Evolutionary conservation across 2,329 filamentous ascomycete species (phyloP).

Genomic region (Helotiales sp.): DNA sequence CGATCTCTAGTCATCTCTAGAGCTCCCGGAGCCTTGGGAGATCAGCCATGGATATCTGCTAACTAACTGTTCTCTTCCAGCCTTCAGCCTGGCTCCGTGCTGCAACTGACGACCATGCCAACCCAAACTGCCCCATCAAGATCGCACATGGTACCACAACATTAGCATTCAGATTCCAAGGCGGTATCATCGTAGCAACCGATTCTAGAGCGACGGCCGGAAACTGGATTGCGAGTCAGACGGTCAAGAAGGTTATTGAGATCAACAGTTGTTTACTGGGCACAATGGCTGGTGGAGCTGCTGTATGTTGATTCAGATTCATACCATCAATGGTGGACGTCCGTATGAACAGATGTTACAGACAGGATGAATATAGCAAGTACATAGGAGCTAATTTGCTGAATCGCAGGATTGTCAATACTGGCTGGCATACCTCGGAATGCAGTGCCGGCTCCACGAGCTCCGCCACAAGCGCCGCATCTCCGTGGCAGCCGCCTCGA

Average conservation of each 20-base stretch:
- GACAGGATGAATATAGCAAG: background rate
- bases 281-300: slow-evolving; percentile 97
- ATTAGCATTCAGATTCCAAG: slow-evolving; percentile 96
- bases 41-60: slow-evolving; percentile 22
- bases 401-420: slow-evolving; percentile 86
- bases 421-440: slow-evolving; percentile 98
- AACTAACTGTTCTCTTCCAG: slow-evolving; percentile 50
- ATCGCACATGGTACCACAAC: slow-evolving; percentile 99
- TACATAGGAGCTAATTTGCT: slow-evolving; percentile 7
- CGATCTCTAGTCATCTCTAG: slow-evolving; percentile 14
- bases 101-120: slow-evolving; percentile 95
- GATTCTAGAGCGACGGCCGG: slow-evolving; percentile 96
- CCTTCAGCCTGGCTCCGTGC: slow-evolving; percentile 94
- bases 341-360: too few species aligned
- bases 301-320: slow-evolving; percentile 56
- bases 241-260: slow-evolving; percentile 99
- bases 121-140: slow-evolving; percentile 98
- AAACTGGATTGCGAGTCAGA: slow-evolving; percentile 99
- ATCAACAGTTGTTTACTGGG: slow-evolving; percentile 94
- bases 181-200: slow-evolving; percentile 97
- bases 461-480: slow-evolving; percentile 99
- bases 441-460: slow-evolving; percentile 99
- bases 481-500: slow-evolving; percentile 93
- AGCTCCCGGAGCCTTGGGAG: slow-evolving; percentile 21
- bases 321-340: too few species aligned